These are phyloP conservation scores for Nevesoporus exiguus DNA, from an alignment of 768 basidiomycete genomes.

Conservation along the genomic window DNA sequence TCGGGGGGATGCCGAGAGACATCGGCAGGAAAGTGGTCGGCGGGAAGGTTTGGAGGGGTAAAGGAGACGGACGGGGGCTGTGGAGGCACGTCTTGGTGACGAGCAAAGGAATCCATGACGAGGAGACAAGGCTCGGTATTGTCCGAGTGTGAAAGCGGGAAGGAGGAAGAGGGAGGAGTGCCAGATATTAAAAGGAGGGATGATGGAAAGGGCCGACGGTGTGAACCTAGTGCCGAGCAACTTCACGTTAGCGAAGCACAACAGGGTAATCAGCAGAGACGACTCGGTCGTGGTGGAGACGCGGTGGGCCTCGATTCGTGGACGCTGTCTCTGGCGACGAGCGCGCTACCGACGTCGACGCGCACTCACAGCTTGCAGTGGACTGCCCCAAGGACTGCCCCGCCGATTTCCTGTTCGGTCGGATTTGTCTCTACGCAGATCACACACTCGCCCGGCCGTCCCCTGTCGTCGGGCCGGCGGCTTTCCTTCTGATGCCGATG, in stretches of 20 bases:
- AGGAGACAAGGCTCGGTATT: not conserved
- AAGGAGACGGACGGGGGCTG: slow-evolving; percentile 24
- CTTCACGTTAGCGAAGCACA: slow-evolving; percentile 25
- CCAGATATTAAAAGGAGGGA: slow-evolving; percentile 26
- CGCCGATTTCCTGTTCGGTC: slow-evolving; percentile 15
- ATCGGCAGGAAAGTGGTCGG: slow-evolving; percentile 20
- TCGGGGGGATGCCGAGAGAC: slow-evolving; percentile 21
- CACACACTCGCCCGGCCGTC: slow-evolving; percentile 22
- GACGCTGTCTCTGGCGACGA: slow-evolving; percentile 10
- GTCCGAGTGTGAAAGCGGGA: slow-evolving; percentile 1
- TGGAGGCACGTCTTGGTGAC: slow-evolving; percentile 17
- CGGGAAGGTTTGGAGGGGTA: slow-evolving; percentile 18
- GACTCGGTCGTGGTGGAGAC: not conserved
- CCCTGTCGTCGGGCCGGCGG: slow-evolving; percentile 34
- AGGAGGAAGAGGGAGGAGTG: slow-evolving; percentile 1
- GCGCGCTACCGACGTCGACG: slow-evolving; percentile 1
- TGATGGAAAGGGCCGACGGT: slow-evolving; percentile 25
- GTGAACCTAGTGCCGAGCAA: slow-evolving; percentile 25
- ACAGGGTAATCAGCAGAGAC: slow-evolving; percentile 15
- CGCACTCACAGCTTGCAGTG: not conserved
- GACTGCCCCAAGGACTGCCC: not conserved
- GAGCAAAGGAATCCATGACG: slow-evolving; percentile 38
- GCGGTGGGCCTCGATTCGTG: not conserved
- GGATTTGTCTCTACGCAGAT: slow-evolving; percentile 26
- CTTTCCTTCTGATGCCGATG: slow-evolving; percentile 31